Percentiles rank a stretch among this genome's conserved stretches.
Conservation (phyloP, 495 filamentous ascomycete genomes). For the Barbatosphaeria neglecta region DNA sequence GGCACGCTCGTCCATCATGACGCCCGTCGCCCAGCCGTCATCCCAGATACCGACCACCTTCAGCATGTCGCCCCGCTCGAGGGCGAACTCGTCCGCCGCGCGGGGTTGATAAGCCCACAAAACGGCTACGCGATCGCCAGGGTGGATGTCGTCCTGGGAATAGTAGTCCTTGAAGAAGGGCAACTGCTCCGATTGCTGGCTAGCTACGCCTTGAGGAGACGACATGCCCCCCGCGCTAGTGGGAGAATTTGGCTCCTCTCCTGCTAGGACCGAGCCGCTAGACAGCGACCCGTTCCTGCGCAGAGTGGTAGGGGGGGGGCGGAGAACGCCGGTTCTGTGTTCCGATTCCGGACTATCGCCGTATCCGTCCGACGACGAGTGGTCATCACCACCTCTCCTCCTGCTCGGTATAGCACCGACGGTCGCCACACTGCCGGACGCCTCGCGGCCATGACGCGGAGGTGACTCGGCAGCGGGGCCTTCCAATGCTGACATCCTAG, state of each 20-base stretch:
- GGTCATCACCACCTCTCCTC: constrained; percentile 49
- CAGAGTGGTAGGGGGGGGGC: constrained; percentile 45
- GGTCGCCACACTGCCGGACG: constrained; percentile 10
- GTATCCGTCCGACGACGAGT: constrained; percentile 71
- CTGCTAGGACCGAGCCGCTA: constrained; percentile 63
- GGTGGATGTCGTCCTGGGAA: constrained; percentile 89
- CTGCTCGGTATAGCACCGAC: constrained; percentile 20
- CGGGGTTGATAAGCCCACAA: constrained; percentile 96
- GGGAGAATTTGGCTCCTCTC: constrained; percentile 65
- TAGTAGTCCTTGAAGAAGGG: constrained; percentile 98
- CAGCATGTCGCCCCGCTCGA: constrained; percentile 96
- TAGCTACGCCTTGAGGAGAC: constrained; percentile 70
- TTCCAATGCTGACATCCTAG: constrained; percentile 92
- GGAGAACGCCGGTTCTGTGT: constrained; percentile 42
- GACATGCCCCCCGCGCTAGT: constrained; percentile 65
- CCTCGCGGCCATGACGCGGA: constrained; percentile 31
- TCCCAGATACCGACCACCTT: constrained; percentile 99
- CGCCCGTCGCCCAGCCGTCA: constrained; percentile 96
- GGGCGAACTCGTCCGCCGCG: constrained; percentile 82
- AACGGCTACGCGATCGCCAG: constrained; percentile 77
- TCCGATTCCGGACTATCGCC: constrained; percentile 70
- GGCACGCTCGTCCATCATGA: constrained; percentile 67
- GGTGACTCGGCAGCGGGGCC: constrained; percentile 50
- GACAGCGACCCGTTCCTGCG: constrained; percentile 79
- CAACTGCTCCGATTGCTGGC: constrained; percentile 88